Percentiles rank a stretch among this genome's conserved stretches.
Conservation (phyloP, 192 early-diverging fungal genomes). For the Coemansia sp. region DNA sequence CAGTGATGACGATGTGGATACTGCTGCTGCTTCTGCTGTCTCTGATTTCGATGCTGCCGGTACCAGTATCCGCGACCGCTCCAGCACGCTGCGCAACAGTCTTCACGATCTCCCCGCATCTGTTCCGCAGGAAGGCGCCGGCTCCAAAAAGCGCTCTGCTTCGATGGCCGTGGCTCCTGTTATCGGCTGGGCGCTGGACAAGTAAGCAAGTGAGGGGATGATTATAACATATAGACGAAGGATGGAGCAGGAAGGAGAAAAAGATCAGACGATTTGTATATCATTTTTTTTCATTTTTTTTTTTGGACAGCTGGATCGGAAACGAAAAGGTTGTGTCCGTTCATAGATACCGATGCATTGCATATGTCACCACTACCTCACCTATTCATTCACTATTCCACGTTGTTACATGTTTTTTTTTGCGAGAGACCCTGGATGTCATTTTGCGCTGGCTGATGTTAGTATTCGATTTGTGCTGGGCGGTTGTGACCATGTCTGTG, state of each 20-base stretch:
- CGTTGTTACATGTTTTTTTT: too few species aligned
- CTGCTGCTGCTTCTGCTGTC: conserved; percentile 22
- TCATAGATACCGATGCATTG: too few species aligned
- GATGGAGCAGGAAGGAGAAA: background rate
- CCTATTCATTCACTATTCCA: too few species aligned
- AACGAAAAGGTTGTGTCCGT: too few species aligned
- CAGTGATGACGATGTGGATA: conserved; percentile 19
- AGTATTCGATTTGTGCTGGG: too few species aligned
- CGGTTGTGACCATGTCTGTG: too few species aligned
- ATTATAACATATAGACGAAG: conserved; percentile 4
- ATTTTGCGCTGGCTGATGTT: too few species aligned
- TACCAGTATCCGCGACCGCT: conserved; percentile 11
- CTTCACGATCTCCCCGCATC: conserved; percentile 8
- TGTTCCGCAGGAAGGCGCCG: too few species aligned
- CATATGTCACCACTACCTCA: too few species aligned
- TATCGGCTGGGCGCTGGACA: conserved; percentile 48
- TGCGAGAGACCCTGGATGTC: too few species aligned
- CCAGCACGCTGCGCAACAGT: conserved; percentile 10
- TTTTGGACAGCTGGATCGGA: too few species aligned
- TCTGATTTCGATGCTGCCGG: conserved; percentile 22
- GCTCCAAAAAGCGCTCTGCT: background rate
- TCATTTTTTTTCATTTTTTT: too few species aligned
- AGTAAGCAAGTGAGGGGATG: background rate
- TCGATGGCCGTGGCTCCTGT: conserved; percentile 34
- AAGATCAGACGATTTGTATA: background rate